Percentiles rank a stretch among this genome's conserved stretches.
Conservation (phyloP, 192 early-diverging fungal genomes). For the Podochytrium sp. region DNA sequence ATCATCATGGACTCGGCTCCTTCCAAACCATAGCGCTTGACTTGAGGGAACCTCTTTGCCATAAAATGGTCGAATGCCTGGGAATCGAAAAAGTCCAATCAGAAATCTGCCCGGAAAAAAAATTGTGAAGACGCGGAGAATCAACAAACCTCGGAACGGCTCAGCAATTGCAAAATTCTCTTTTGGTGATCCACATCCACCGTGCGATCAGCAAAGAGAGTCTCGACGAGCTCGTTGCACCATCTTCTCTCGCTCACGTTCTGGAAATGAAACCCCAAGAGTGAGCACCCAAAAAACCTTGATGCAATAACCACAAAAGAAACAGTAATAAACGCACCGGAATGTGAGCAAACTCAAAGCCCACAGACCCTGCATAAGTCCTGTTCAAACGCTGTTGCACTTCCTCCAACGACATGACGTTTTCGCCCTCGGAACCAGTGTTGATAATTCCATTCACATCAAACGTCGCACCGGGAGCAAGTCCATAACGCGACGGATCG, state of each 20-base stretch:
- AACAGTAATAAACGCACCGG: slow-evolving; percentile 56
- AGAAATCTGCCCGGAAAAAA: neutral
- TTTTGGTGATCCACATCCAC: slow-evolving; percentile 67
- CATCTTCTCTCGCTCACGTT: slow-evolving; percentile 84
- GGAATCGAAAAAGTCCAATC: too few species aligned
- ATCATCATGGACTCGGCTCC: slow-evolving; percentile 96
- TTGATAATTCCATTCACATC: slow-evolving; percentile 78
- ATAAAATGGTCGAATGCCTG: slow-evolving; percentile 97
- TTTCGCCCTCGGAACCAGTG: slow-evolving; percentile 44
- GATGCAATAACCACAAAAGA: neutral
- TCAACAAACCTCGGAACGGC: slow-evolving; percentile 71
- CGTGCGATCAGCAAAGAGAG: slow-evolving; percentile 57
- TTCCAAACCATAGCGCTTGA: slow-evolving; percentile 96
- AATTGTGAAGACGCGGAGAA: neutral
- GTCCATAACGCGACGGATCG: slow-evolving; percentile 82
- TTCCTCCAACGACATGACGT: slow-evolving; percentile 64
- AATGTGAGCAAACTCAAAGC: slow-evolving; percentile 94
- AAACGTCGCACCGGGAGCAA: slow-evolving; percentile 62
- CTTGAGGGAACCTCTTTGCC: slow-evolving; percentile 93
- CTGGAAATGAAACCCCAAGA: slow-evolving; percentile 31
- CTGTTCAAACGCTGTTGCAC: slow-evolving; percentile 74
- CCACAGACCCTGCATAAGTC: slow-evolving; percentile 76
- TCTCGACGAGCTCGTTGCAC: slow-evolving; percentile 86
- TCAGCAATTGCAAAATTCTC: slow-evolving; percentile 76
- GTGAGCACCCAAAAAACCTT: too few species aligned